Conservation (phyloP, 2,329 filamentous ascomycete genomes). For the Beauveria scarabaeidicola region DNA sequence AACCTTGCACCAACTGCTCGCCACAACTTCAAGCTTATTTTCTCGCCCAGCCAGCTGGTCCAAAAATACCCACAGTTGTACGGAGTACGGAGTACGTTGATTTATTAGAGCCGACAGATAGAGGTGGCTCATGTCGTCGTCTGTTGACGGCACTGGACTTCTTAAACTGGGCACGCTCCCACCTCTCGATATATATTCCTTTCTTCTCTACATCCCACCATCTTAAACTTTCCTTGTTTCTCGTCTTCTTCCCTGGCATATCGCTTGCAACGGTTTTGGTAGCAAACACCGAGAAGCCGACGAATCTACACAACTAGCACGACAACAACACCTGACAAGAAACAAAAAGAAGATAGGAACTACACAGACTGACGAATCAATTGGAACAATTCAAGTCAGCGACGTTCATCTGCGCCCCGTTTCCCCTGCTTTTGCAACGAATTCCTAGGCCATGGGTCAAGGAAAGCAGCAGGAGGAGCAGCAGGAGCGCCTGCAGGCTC, state of each 20-base stretch:
- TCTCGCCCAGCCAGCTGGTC: neutral
- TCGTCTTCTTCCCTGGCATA: neutral
- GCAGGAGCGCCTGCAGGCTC: constrained; percentile 14
- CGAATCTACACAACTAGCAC: neutral
- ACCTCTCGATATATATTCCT: neutral
- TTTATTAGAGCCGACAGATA: neutral
- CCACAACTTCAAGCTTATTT: constrained; percentile 3
- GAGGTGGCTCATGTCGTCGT: neutral
- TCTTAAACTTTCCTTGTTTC: neutral
- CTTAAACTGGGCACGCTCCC: constrained; percentile 2
- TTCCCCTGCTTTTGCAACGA: neutral
- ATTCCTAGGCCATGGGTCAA: constrained; percentile 18
- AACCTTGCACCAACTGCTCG: neutral
- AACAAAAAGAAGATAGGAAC: neutral
- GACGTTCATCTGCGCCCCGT: neutral
- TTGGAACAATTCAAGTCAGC: neutral
- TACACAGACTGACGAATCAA: neutral
- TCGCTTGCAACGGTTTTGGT: neutral
- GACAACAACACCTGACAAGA: neutral
- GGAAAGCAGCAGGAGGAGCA: constrained; percentile 14
- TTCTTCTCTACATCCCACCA: neutral
- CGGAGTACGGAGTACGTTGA: neutral
- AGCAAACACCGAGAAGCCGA: neutral
- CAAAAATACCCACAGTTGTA: constrained; percentile 6
- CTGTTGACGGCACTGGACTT: neutral